Percentiles rank a stretch among this genome's conserved stretches.
Evolutionary conservation across 441 rosid species (phyloP).

Genomic region (Gossypium gossypioides): DNA sequence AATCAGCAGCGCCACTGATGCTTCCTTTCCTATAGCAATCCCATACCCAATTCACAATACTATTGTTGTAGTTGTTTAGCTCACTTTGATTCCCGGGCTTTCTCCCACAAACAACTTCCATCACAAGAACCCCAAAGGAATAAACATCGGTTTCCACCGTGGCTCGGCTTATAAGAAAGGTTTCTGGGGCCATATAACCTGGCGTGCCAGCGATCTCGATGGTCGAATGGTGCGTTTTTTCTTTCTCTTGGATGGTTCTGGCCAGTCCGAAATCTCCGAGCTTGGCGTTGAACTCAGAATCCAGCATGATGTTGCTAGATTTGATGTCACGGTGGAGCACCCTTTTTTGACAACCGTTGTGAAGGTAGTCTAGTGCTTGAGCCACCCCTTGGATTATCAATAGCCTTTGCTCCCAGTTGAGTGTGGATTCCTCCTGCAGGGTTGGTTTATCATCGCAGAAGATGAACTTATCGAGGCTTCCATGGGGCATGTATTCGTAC

Average conservation of each 20-base stretch:
- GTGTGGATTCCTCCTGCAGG: constrained; percentile 14
- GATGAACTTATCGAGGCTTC: constrained; percentile 52
- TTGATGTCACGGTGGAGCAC: constrained; percentile 65
- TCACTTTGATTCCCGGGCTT: constrained; percentile 29
- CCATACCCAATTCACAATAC: constrained; percentile 55
- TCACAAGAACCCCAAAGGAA: constrained; percentile 38
- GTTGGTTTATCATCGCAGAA: constrained; percentile 24
- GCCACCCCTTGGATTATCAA: constrained; percentile 38
- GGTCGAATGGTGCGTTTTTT: constrained; percentile 57
- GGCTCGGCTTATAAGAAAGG: constrained; percentile 42
- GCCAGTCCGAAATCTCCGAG: constrained; percentile 64
- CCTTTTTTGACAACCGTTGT: constrained; percentile 45
- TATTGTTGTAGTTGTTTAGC: constrained; percentile 29
- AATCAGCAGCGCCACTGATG: constrained; percentile 41
- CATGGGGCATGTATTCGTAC: constrained; percentile 54
- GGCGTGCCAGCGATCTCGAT: constrained; percentile 57
- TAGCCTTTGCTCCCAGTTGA: constrained; percentile 44
- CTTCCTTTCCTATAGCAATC: constrained; percentile 33
- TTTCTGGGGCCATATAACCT: constrained; percentile 72
- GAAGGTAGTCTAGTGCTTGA: constrained; percentile 58
- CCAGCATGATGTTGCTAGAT: constrained; percentile 69
- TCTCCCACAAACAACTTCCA: constrained; percentile 43
- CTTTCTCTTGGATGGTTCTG: constrained; percentile 36
- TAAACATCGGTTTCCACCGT: constrained; percentile 46
- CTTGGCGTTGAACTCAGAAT: constrained; percentile 38